A percentile compares a stretch with the other conserved stretches of the same genome.
Conservation (phyloP, 331 rosid genomes). For the Quercus lobata region DNA sequence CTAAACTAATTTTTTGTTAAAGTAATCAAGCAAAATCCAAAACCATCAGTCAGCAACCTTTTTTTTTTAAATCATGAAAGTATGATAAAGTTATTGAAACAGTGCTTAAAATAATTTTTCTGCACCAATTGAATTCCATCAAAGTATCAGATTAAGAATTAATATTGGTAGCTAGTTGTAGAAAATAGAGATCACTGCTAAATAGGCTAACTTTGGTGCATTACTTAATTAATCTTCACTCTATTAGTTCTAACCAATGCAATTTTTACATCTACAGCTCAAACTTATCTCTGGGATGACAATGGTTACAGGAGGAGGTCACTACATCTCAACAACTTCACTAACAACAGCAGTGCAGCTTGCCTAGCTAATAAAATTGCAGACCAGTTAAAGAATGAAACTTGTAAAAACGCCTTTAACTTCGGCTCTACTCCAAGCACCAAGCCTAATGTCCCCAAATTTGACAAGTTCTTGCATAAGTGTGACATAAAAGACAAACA, state of each 20-base stretch:
- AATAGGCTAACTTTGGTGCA: no score
- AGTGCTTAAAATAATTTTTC: neutral
- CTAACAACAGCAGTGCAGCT: slow-evolving; percentile 2
- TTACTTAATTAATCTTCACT: neutral
- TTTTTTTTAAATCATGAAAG: neutral
- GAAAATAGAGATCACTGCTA: no score
- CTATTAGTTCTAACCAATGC: neutral
- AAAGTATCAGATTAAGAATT: no score
- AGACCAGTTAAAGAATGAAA: slow-evolving; percentile 3
- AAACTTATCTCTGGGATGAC: slow-evolving; percentile 25
- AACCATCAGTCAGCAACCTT: neutral
- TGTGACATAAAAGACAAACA: slow-evolving; percentile 46
- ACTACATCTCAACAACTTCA: slow-evolving; percentile 16
- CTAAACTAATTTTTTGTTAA: no score
- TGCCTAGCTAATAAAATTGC: slow-evolving; percentile 45
- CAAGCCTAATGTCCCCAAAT: slow-evolving; percentile 14
- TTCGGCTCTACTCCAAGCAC: slow-evolving; percentile 20
- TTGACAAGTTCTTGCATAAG: slow-evolving; percentile 16
- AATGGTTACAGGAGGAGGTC: slow-evolving; percentile 39
- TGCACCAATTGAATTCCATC: no score
- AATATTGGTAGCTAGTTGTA: no score
- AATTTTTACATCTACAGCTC: neutral
- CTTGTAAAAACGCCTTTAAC: no score
- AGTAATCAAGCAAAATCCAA: neutral
- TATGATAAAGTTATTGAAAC: neutral